phyloP scores from a whole-genome alignment of 805 yeast species.

The Vanderwaltozyma yarrowii region DNA sequence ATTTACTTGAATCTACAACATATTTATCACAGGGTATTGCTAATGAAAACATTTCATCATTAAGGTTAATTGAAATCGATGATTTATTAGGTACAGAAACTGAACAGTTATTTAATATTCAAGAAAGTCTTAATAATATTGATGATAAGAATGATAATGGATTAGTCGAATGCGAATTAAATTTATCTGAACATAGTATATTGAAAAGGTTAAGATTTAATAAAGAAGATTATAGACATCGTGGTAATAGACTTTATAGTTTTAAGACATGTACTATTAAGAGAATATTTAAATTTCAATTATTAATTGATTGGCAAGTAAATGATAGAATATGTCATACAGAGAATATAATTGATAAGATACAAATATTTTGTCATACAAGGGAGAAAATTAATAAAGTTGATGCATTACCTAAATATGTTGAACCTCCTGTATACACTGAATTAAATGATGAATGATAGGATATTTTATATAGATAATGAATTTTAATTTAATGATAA shows the following conservation, averaged over 20 bases:
- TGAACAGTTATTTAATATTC: neutral
- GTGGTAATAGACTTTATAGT: conserved; percentile 26
- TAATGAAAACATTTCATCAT: conserved; percentile 22
- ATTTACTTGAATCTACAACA: conserved; percentile 20
- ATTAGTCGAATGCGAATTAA: conserved; percentile 16
- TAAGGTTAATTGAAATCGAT: conserved; percentile 14
- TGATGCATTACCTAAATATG: conserved; percentile 19
- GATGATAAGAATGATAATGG: neutral
- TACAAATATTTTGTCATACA: conserved; percentile 17
- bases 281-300: conserved; percentile 21
- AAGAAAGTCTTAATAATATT: neutral
- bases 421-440: conserved; percentile 21
- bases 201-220: conserved; percentile 19
- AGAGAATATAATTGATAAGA: conserved; percentile 16
- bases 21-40: conserved; percentile 24
- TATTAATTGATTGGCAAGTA: conserved; percentile 21
- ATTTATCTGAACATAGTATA: conserved; percentile 14
- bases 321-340: conserved; percentile 13
- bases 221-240: conserved; percentile 25
- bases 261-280: conserved; percentile 24
- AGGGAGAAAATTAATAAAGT: conserved; percentile 3
- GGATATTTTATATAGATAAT: neutral
- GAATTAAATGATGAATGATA: conserved; percentile 4
- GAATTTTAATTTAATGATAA: neutral
- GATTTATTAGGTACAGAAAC: neutral